Evolutionary conservation across 306 rosid species (phyloP).

Genomic region (Ormosia emarginata): DNA sequence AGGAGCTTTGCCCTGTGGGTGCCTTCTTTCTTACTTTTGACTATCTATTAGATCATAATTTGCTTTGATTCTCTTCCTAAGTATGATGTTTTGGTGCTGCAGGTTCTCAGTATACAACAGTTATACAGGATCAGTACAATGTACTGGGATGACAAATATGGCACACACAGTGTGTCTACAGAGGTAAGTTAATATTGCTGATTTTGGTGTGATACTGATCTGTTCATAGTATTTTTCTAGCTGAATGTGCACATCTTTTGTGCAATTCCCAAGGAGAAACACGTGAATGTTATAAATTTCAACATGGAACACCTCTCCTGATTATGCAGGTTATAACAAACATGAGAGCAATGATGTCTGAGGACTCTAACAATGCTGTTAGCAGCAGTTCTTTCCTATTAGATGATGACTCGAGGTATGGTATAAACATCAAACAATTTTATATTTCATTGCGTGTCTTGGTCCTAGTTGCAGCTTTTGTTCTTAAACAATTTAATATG

Average conservation of each 20-base stretch:
- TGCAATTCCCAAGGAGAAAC: background rate
- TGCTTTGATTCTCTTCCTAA: background rate
- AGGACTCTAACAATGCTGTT: slow-evolving; percentile 62
- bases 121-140: slow-evolving; percentile 74
- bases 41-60: too few species aligned
- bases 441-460: background rate
- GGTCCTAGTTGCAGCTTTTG: background rate
- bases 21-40: background rate
- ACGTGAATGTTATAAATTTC: background rate
- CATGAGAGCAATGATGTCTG: slow-evolving; percentile 69
- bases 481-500: background rate
- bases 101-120: slow-evolving; percentile 76
- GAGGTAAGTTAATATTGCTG: too few species aligned
- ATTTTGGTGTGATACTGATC: too few species aligned
- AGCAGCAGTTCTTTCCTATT: slow-evolving; percentile 72
- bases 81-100: background rate
- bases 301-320: background rate
- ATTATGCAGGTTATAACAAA: slow-evolving; percentile 49
- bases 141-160: slow-evolving; percentile 82
- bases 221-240: background rate
- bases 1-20: slow-evolving; percentile 72
- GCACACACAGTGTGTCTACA: slow-evolving; percentile 28
- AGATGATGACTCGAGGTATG: slow-evolving; percentile 76
- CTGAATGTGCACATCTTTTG: background rate
- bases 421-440: background rate